Evolutionary conservation across 2,329 filamentous ascomycete genomes (phyloP).

Genomic region (Talaromyces funiculosus): DNA sequence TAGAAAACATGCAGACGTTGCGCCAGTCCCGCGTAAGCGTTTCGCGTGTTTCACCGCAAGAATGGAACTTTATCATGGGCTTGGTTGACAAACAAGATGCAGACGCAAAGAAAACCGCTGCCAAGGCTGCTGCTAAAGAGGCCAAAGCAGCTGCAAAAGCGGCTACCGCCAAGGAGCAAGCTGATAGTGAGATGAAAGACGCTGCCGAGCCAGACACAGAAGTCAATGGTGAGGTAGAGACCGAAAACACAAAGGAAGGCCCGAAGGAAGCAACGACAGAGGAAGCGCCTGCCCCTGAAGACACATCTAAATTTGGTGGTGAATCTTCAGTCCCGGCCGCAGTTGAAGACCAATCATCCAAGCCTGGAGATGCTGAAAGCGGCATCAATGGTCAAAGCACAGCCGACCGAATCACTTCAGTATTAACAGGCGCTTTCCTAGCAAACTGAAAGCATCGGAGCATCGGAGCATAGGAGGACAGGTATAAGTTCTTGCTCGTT

Average conservation of each 20-base stretch:
- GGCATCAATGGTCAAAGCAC: constrained; percentile 4
- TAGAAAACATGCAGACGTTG: constrained; percentile 76
- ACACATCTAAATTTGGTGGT: background rate
- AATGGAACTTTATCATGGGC: constrained; percentile 47
- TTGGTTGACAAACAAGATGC: constrained; percentile 23
- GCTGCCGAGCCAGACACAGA: background rate
- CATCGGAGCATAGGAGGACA: background rate
- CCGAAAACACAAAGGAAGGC: background rate
- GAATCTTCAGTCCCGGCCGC: background rate
- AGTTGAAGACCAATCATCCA: background rate
- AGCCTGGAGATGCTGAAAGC: background rate
- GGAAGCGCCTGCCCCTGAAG: background rate
- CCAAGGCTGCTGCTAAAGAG: constrained; percentile 12
- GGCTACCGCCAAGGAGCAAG: background rate
- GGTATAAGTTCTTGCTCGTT: background rate
- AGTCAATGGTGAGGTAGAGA: background rate
- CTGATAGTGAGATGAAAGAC: background rate
- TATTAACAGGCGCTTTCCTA: background rate
- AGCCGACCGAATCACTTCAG: constrained; percentile 7
- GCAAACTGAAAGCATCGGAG: background rate
- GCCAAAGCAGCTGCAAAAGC: constrained; percentile 14
- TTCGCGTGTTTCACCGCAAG: constrained; percentile 39
- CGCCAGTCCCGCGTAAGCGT: constrained; percentile 81
- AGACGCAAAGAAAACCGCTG: constrained; percentile 12
- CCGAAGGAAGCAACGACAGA: background rate